Percentiles rank a stretch among this genome's conserved stretches.
These are phyloP conservation scores for Pseudogymnoascus verrucosus DNA, from an alignment of 2,329 filamentous ascomycete genomes.

Conservation along the genomic window DNA sequence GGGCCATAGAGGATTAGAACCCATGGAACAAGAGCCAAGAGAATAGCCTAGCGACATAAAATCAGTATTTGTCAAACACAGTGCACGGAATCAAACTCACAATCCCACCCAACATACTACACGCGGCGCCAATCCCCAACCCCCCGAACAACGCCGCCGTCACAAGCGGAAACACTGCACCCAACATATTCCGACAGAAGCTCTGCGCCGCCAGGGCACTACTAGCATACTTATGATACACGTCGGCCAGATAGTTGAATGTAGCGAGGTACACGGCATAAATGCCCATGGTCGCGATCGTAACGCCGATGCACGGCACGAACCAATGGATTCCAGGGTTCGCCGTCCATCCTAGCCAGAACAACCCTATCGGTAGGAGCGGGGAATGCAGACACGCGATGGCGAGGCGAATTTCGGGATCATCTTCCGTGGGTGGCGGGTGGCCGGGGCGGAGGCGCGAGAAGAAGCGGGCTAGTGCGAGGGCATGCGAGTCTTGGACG, in stretches of 20 bases:
- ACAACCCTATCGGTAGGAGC: constrained; percentile 70
- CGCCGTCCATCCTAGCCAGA: constrained; percentile 71
- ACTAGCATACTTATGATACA: constrained; percentile 76
- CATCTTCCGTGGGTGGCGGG: constrained; percentile 37
- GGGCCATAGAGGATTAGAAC: constrained; percentile 72
- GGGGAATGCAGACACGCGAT: constrained; percentile 71
- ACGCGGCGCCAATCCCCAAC: constrained; percentile 63
- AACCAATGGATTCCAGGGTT: constrained; percentile 60
- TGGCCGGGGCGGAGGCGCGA: constrained; percentile 24
- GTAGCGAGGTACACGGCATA: constrained; percentile 80
- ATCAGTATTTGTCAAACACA: background rate
- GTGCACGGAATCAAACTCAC: background rate
- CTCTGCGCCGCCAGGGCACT: constrained; percentile 81
- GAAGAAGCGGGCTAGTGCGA: constrained; percentile 41
- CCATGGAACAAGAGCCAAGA: constrained; percentile 80
- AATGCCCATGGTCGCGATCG: constrained; percentile 74
- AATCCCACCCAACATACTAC: constrained; percentile 68
- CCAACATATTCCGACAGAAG: constrained; percentile 77
- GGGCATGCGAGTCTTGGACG: constrained; percentile 51
- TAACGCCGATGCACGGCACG: constrained; percentile 60
- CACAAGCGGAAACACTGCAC: constrained; percentile 72
- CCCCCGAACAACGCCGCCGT: constrained; percentile 64
- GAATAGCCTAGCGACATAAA: constrained; percentile 24
- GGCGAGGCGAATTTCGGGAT: constrained; percentile 73
- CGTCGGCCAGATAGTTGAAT: constrained; percentile 89